Evolutionary conservation across 495 filamentous ascomycete species (phyloP), one percentile per base, ranked within the genome.

Genomic region (Penicillium cataractarum): DNA sequence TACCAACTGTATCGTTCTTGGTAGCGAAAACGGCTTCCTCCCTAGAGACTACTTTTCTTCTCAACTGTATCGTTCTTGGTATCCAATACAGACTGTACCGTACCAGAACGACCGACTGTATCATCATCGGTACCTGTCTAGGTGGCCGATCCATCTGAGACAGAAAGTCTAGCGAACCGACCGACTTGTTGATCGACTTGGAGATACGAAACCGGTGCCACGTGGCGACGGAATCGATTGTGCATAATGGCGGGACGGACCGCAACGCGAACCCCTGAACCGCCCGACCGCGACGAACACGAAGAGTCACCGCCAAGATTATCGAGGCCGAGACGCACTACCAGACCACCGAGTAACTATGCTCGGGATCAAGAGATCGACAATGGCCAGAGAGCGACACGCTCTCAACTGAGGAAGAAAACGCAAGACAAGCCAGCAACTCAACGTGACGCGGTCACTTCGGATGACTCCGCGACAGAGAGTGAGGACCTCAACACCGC

Each of bases 221-320:
- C n/a, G n/a, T n/a, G n/a, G n/a, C n/a, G n/a, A n/a, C n/a, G n/a
- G n/a, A n/a, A n/a, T n/a, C n/a, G n/a, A n/a, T n/a, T n/a, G n/a
- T n/a, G n/a, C n/a, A n/a, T n/a, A 42, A 56, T 56, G 54, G 35
- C 54, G 24, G 54, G 54, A 64, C 61, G 63, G 68, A 65, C 68
- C 65, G 62, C 32, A 59, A 70, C 26, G 35, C 64, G 67, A 67
- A 72, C 58, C 69, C 66, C 69, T 69, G 61, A 42, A 22, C 35
- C 35, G 0, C 35, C 54, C 37, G 35, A 56, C 54, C 35, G 35
- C 37, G 54, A 56, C 54, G 35, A 42, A 56, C 21, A 27, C 54
- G 54, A 42, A 42, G 35, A 26, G 40, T 56, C 31, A 55, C 33
- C 53, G 3, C 53, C 31, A 55, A 32, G 53, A 55, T 55, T 55